These are phyloP conservation scores for Pseudopithomyces maydicus DNA, from an alignment of 2,329 filamentous ascomycete species.

Conservation along the genomic window DNA sequence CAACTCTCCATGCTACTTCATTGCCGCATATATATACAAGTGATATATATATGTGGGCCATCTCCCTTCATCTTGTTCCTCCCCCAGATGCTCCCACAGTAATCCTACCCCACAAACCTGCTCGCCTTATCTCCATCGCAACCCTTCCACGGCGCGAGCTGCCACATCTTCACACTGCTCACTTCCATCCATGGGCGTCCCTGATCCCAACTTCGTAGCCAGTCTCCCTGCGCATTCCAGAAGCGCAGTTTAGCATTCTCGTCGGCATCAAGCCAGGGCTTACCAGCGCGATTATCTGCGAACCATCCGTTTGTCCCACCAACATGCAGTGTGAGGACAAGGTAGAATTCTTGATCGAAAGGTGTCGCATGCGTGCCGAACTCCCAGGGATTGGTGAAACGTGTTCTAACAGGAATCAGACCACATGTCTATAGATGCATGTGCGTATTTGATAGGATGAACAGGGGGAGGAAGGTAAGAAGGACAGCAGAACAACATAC, in stretches of 20 bases:
- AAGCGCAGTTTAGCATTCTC: constrained; percentile 74
- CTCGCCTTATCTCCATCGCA: constrained; percentile 34
- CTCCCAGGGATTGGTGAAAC: constrained; percentile 67
- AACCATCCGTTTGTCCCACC: constrained; percentile 86
- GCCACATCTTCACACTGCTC: constrained; percentile 66
- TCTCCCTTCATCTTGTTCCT: no score
- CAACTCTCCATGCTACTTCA: no score
- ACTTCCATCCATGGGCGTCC: constrained; percentile 67
- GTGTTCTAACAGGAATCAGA: constrained; percentile 51
- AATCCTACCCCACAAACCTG: not conserved
- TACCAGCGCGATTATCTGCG: constrained; percentile 69
- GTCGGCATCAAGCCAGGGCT: constrained; percentile 79
- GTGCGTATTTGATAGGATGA: not conserved
- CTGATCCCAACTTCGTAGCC: constrained; percentile 72
- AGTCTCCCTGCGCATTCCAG: constrained; percentile 69
- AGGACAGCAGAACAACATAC: not conserved
- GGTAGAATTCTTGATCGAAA: constrained; percentile 77
- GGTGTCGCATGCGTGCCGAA: constrained; percentile 66
- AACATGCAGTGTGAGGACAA: constrained; percentile 77
- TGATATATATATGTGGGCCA: no score
- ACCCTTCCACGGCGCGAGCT: constrained; percentile 55
- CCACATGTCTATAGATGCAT: not conserved
- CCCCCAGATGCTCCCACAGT: no score
- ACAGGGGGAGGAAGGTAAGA: not conserved
- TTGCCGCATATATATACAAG: no score